Evolutionary conservation across 1,139 yeast genomes (phyloP).

Genomic region (Kodamaea arcana): DNA sequence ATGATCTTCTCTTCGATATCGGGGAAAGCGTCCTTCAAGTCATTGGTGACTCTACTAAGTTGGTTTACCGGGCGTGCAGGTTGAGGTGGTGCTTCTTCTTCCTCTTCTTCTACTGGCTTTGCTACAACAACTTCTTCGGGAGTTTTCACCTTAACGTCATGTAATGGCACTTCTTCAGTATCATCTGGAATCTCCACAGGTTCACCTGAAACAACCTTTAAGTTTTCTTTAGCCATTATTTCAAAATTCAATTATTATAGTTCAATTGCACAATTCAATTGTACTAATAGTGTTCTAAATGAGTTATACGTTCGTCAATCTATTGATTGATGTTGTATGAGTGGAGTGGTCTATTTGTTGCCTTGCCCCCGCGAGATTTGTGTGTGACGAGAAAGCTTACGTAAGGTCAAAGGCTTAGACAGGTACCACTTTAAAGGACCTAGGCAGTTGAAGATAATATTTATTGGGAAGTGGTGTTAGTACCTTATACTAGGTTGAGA

Average conservation of each 20-base stretch:
- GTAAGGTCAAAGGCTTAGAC: too few relatives aligned
- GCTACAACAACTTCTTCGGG: constrained; percentile 7
- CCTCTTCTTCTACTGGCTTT: constrained; percentile 6
- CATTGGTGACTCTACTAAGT: constrained; percentile 45
- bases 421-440: too few relatives aligned
- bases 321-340: too few relatives aligned
- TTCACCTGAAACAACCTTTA: constrained; percentile 29
- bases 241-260: background rate
- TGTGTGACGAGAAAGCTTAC: too few relatives aligned
- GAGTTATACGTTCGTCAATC: too few relatives aligned
- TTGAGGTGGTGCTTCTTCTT: constrained; percentile 53
- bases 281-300: too few relatives aligned
- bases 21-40: constrained; percentile 81
- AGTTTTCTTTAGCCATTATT: constrained; percentile 12
- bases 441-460: too few relatives aligned
- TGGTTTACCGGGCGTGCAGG: constrained; percentile 72
- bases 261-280: too few relatives aligned
- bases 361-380: too few relatives aligned
- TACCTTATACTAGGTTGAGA: too few relatives aligned
- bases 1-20: constrained; percentile 62
- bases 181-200: constrained; percentile 1
- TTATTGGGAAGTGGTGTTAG: too few relatives aligned
- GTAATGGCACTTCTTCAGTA: constrained; percentile 13
- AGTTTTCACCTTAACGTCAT: constrained; percentile 8
- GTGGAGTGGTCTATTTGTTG: too few relatives aligned